A percentile compares a stretch with the other conserved stretches of the same genome.
Evolutionary conservation across 2,329 filamentous ascomycete genomes (phyloP).

Genomic region (Cladobotryum mycophilum): DNA sequence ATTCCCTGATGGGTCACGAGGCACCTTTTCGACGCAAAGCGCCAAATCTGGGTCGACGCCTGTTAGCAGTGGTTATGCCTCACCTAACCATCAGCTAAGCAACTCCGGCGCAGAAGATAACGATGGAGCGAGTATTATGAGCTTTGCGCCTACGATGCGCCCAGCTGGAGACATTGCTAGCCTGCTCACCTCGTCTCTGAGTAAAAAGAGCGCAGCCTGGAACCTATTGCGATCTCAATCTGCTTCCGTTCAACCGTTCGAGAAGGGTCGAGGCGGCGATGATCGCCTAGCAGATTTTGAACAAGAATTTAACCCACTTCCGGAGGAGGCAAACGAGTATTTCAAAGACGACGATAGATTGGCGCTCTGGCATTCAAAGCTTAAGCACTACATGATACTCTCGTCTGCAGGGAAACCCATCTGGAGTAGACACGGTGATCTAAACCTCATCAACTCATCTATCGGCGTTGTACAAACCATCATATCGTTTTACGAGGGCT

Average conservation of each 20-base stretch:
- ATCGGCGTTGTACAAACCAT: constrained; percentile 96
- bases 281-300: constrained; percentile 61
- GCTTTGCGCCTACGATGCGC: constrained; percentile 57
- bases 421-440: constrained; percentile 89
- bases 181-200: constrained; percentile 66
- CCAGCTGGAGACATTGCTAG: constrained; percentile 71
- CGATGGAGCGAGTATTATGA: constrained; percentile 60
- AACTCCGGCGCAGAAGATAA: constrained; percentile 44
- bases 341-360: constrained; percentile 54
- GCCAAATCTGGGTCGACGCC: constrained; percentile 32
- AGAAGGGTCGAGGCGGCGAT: constrained; percentile 39
- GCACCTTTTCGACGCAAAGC: constrained; percentile 49
- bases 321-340: constrained; percentile 41
- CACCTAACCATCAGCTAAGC: constrained; percentile 27
- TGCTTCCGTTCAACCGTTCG: constrained; percentile 54
- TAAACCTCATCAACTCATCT: constrained; percentile 83
- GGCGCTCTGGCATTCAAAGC: constrained; percentile 77
- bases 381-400: constrained; percentile 95
- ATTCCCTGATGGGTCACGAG: constrained; percentile 62
- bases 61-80: constrained; percentile 33
- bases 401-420: constrained; percentile 96
- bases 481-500: constrained; percentile 89
- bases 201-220: constrained; percentile 62
- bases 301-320: constrained; percentile 71
- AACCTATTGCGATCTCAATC: constrained; percentile 58